Evolutionary conservation across 2,329 filamentous ascomycete species (phyloP).

Genomic region (Hymenoscyphus infarciens): DNA sequence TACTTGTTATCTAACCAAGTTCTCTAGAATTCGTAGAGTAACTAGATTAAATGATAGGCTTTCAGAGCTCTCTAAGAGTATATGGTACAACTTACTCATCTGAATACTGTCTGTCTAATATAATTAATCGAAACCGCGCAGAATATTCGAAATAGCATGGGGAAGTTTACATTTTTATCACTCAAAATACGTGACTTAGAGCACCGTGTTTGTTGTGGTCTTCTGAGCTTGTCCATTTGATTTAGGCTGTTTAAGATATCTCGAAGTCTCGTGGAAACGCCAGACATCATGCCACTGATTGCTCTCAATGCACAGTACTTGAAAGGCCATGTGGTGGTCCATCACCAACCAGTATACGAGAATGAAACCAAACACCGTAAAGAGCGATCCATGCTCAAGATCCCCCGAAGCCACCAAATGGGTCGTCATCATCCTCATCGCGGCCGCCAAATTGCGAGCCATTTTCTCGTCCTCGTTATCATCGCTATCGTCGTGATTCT

Average conservation of each 20-base stretch:
- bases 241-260: conserved; percentile 73
- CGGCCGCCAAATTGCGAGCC: conserved; percentile 46
- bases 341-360: neutral
- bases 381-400: conserved; percentile 38
- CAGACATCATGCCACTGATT: conserved; percentile 86
- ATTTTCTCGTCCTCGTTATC: conserved; percentile 63
- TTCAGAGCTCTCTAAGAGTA: too few relatives aligned
- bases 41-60: too few relatives aligned
- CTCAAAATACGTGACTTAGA: too few relatives aligned
- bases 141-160: too few relatives aligned
- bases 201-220: too few relatives aligned
- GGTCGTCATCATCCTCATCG: conserved; percentile 57
- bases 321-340: conserved; percentile 65
- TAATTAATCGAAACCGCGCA: too few relatives aligned
- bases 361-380: too few relatives aligned
- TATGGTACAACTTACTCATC: too few relatives aligned
- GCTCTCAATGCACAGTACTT: conserved; percentile 68
- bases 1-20: too few relatives aligned
- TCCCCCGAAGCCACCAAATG: conserved; percentile 65
- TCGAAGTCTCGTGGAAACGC: conserved; percentile 73
- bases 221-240: conserved; percentile 65
- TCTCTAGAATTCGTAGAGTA: too few relatives aligned
- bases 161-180: too few relatives aligned
- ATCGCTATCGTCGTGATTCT: conserved; percentile 45
- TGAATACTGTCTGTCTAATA: too few relatives aligned